A percentile compares a stretch with the other conserved stretches of the same genome.
These are phyloP conservation scores for Udeniomyces megalosporus DNA, from an alignment of 768 basidiomycete species.

Conservation along the genomic window DNA sequence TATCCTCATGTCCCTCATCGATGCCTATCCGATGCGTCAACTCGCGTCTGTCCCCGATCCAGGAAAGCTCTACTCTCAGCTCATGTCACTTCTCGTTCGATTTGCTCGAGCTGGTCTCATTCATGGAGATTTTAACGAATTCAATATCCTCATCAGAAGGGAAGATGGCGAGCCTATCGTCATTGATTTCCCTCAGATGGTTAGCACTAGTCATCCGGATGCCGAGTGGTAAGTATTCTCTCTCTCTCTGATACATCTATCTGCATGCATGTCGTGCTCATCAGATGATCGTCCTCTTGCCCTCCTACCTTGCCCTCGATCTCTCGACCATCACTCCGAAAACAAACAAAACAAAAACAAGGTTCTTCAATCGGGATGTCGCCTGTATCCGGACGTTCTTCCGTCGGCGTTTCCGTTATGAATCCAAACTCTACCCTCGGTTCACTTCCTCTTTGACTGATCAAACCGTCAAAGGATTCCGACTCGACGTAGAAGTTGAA, in stretches of 20 bases:
- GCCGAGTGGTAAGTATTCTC: conserved; percentile 63
- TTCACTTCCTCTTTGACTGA: conserved; percentile 52
- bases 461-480: conserved; percentile 34
- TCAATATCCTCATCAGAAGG: conserved; percentile 85
- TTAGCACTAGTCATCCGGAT: conserved; percentile 87
- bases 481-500: conserved; percentile 63
- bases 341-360: conserved; percentile 32
- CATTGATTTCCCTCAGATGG: conserved; percentile 99
- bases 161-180: conserved; percentile 62
- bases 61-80: conserved; percentile 68
- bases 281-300: not conserved
- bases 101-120: conserved; percentile 89
- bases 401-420: conserved; percentile 75
- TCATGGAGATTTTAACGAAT: conserved; percentile 98
- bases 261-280: not conserved
- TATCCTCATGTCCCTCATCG: conserved; percentile 88
- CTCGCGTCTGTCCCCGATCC: conserved; percentile 68
- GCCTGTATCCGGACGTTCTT: conserved; percentile 92
- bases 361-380: conserved; percentile 99
- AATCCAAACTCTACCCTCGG: conserved; percentile 71
- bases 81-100: conserved; percentile 93
- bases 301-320: not conserved
- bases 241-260: no score
- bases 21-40: conserved; percentile 86
- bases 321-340: no score